phyloP scores from a whole-genome alignment of 805 yeast species.

The Allodekkera sacchari region DNA sequence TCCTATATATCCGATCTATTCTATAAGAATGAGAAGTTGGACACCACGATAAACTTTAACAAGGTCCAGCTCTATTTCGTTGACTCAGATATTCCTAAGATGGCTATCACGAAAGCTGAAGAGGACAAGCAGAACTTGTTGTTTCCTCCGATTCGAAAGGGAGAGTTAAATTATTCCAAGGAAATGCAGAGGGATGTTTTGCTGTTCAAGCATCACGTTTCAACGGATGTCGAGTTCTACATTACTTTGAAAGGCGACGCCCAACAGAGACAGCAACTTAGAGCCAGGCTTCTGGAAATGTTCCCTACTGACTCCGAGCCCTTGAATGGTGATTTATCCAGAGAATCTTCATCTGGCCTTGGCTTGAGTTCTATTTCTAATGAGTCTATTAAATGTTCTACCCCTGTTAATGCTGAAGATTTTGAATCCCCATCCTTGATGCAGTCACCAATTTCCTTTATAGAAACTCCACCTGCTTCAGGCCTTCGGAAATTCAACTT shows the following conservation, averaged over 20 bases:
- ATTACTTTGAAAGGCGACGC: conserved; percentile 4
- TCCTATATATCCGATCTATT: conserved; percentile 15
- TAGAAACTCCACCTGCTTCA: no score
- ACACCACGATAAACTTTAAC: conserved; percentile 15
- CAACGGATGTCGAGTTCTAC: conserved; percentile 7
- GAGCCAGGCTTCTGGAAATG: conserved; percentile 2
- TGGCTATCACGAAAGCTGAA: conserved; percentile 25
- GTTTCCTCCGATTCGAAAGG: conserved; percentile 26
- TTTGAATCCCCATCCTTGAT: no score
- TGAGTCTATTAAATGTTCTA: no score
- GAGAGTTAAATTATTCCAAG: conserved; percentile 18
- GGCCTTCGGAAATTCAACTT: no score
- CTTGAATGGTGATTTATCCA: neutral
- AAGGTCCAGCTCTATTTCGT: conserved; percentile 14
- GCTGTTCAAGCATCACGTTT: conserved; percentile 11
- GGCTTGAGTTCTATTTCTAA: neutral
- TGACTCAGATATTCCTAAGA: conserved; percentile 4
- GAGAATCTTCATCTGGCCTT: neutral
- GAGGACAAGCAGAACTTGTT: conserved; percentile 22
- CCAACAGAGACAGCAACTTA: conserved; percentile 1
- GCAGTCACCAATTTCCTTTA: no score
- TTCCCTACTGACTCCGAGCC: conserved; percentile 7
- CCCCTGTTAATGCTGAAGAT: no score
- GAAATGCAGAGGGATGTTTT: conserved; percentile 11
- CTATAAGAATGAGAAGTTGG: conserved; percentile 16